phyloP scores from a whole-genome alignment of 495 filamentous ascomycete species.

The Halenospora varia region DNA sequence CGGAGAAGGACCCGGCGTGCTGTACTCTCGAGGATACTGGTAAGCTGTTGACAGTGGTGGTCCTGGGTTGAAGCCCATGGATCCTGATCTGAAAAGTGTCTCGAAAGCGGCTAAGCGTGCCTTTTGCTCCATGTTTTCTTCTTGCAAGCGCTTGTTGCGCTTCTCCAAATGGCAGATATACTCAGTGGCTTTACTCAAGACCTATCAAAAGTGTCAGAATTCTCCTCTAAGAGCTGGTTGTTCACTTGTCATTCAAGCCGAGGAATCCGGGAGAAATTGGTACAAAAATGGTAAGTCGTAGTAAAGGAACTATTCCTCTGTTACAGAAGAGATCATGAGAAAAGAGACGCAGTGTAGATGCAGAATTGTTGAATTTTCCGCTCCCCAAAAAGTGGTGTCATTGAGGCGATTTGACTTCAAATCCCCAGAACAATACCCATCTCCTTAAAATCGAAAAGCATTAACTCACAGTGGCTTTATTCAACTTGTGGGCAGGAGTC shows the following conservation, averaged over 20 bases:
- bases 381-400: not conserved
- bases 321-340: too few species aligned
- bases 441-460: not conserved
- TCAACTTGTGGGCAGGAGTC: constrained; percentile 82
- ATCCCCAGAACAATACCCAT: not conserved
- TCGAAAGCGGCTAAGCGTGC: constrained; percentile 65
- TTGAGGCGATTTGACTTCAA: not conserved
- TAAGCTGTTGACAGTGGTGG: constrained; percentile 43
- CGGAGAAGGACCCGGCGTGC: constrained; percentile 16
- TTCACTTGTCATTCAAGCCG: too few species aligned
- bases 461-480: constrained; percentile 77
- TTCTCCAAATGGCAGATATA: constrained; percentile 94
- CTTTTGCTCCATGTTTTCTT: constrained; percentile 76
- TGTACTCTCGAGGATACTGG: constrained; percentile 37
- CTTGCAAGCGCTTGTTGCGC: constrained; percentile 72
- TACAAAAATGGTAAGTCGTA: too few species aligned
- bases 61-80: constrained; percentile 47
- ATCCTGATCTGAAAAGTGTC: constrained; percentile 57
- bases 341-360: too few species aligned
- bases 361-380: not conserved
- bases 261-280: too few species aligned
- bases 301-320: too few species aligned
- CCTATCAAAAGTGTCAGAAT: constrained; percentile 27
- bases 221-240: too few species aligned
- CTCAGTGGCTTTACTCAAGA: constrained; percentile 90